phyloP scores from a whole-genome alignment of 2,329 filamentous ascomycete species.

The Harringtonia lauricola region DNA sequence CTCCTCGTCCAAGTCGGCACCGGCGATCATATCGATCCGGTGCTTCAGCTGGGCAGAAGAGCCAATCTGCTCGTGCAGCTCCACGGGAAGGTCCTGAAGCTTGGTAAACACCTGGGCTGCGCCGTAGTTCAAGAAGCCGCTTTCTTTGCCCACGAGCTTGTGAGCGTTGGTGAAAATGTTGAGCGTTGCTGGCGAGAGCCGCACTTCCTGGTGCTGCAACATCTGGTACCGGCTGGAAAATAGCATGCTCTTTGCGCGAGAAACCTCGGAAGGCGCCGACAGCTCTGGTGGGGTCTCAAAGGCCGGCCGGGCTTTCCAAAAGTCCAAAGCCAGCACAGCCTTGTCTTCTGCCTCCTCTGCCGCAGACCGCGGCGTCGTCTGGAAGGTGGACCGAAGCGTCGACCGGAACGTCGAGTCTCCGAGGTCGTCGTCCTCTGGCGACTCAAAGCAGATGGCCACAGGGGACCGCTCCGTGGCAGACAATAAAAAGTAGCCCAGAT shows the following conservation, averaged over 20 bases:
- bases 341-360: slow-evolving; percentile 23
- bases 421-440: slow-evolving; percentile 38
- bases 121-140: slow-evolving; percentile 54
- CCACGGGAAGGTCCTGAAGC: slow-evolving; percentile 55
- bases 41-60: slow-evolving; percentile 54
- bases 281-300: slow-evolving; percentile 13
- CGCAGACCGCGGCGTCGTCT: slow-evolving; percentile 13
- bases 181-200: slow-evolving; percentile 59
- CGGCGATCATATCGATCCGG: slow-evolving; percentile 56
- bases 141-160: slow-evolving; percentile 59
- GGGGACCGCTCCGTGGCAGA: slow-evolving; percentile 48
- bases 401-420: slow-evolving; percentile 17
- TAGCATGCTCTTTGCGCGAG: slow-evolving; percentile 33
- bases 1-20: slow-evolving; percentile 31
- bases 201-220: slow-evolving; percentile 54
- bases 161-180: slow-evolving; percentile 64
- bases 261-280: slow-evolving; percentile 21
- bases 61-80: slow-evolving; percentile 56
- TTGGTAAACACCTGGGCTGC: slow-evolving; percentile 64
- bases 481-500: slow-evolving; percentile 52
- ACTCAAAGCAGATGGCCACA: slow-evolving; percentile 47
- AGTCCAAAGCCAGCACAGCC: slow-evolving; percentile 33
- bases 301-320: slow-evolving; percentile 35
- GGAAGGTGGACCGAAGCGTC: slow-evolving; percentile 27
- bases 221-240: slow-evolving; percentile 48